Evolutionary conservation across 2,329 filamentous ascomycete species (phyloP).

Genomic region (Talaromyces islandicus): DNA sequence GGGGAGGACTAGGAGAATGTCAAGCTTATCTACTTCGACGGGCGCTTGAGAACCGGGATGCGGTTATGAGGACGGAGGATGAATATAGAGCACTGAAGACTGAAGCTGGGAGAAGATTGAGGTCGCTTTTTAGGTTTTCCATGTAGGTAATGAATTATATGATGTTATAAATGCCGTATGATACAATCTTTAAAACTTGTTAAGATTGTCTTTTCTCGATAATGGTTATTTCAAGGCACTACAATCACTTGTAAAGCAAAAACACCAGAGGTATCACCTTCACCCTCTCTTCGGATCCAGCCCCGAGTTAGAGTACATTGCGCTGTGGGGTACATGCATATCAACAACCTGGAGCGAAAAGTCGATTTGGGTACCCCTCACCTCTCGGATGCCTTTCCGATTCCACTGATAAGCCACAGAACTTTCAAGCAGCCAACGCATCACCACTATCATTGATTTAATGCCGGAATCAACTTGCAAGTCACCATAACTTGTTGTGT

Average conservation of each 20-base stretch:
- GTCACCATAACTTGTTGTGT: background rate
- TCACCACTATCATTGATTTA: background rate
- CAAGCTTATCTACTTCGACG: constrained; percentile 64
- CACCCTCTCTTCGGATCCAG: background rate
- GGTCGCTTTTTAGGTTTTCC: background rate
- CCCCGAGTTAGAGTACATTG: background rate
- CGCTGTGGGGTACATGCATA: background rate
- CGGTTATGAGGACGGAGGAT: constrained; percentile 47
- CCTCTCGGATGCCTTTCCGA: background rate
- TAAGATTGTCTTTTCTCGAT: background rate
- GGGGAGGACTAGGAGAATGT: constrained; percentile 63
- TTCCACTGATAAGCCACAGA: background rate
- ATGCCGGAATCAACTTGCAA: background rate
- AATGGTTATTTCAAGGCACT: background rate
- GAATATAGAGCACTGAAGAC: constrained; percentile 21
- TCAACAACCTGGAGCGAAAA: background rate
- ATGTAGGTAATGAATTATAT: background rate
- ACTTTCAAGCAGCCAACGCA: background rate
- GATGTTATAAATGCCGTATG: background rate
- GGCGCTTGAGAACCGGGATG: constrained; percentile 57
- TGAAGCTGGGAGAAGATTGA: background rate
- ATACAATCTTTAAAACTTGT: too few species aligned
- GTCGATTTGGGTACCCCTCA: background rate
- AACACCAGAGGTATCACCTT: background rate
- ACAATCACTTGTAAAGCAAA: background rate